Evolutionary conservation across 345 rosid genomes (phyloP).

Genomic region (Gossypium turneri): DNA sequence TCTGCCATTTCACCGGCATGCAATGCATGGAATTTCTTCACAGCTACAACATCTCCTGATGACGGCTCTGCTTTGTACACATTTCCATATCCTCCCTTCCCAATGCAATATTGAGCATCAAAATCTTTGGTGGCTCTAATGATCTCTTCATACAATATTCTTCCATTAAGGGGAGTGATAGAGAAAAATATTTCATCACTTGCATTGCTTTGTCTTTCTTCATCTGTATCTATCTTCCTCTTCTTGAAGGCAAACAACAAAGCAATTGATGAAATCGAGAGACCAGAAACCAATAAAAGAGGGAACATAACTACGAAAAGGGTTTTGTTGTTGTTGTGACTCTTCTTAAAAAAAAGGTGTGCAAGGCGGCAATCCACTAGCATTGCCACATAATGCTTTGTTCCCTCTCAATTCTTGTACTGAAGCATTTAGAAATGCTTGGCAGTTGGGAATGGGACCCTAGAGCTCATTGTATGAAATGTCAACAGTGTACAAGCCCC

Average conservation of each 20-base stretch:
- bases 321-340: neutral
- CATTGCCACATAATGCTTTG: conserved; percentile 32
- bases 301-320: too few species aligned
- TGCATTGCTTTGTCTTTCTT: neutral
- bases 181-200: too few species aligned
- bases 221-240: neutral
- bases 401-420: conserved; percentile 30
- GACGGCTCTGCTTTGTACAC: neutral
- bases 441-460: conserved; percentile 35
- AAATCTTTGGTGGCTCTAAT: conserved; percentile 20
- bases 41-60: too few species aligned
- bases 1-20: too few species aligned
- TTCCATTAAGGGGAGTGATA: too few species aligned
- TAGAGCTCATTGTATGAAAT: conserved; percentile 34
- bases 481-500: conserved; percentile 23
- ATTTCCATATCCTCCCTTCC: neutral
- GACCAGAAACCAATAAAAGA: too few species aligned
- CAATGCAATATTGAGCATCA: conserved; percentile 13
- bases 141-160: too few species aligned
- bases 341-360: neutral
- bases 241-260: too few species aligned
- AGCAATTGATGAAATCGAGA: too few species aligned
- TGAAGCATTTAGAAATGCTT: conserved; percentile 26
- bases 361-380: conserved; percentile 27
- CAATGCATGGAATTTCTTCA: too few species aligned